A percentile compares a stretch with the other conserved stretches of the same genome.
Evolutionary conservation across 2,329 filamentous ascomycete species (phyloP).

Genomic region (Pseudomassariella vexata): DNA sequence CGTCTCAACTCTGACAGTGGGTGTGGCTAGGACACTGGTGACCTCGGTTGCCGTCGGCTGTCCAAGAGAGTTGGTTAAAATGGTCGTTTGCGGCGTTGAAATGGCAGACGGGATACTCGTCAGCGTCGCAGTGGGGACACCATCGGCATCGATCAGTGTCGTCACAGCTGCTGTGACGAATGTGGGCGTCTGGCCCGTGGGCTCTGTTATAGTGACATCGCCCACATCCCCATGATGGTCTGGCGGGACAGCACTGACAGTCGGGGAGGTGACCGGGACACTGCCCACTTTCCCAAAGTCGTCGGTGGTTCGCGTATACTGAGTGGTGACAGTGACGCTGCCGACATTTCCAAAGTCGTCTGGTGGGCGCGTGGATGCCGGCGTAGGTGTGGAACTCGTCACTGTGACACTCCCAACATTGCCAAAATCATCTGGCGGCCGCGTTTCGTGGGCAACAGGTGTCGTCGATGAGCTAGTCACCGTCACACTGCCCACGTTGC

Average conservation of each 20-base stretch:
- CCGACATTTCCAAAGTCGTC: too few species aligned
- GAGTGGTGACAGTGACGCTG: neutral
- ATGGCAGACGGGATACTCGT: conserved; percentile 10
- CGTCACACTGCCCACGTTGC: too few species aligned
- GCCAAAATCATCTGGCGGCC: neutral
- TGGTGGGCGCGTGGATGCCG: too few species aligned
- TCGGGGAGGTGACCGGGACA: too few species aligned
- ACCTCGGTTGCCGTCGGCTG: conserved; percentile 13
- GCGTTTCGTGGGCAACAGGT: too few species aligned
- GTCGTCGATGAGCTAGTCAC: neutral
- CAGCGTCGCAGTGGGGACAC: conserved; percentile 6
- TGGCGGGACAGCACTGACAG: neutral
- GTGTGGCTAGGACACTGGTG: conserved; percentile 10
- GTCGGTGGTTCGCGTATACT: too few species aligned
- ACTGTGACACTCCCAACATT: neutral
- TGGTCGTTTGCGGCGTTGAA: conserved; percentile 12
- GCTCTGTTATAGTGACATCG: conserved; percentile 6
- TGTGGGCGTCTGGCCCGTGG: conserved; percentile 8
- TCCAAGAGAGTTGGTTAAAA: conserved; percentile 13
- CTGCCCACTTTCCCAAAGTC: too few species aligned
- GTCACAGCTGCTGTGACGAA: conserved; percentile 8
- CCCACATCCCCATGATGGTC: conserved; percentile 3
- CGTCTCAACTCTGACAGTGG: conserved; percentile 10
- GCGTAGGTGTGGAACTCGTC: neutral
- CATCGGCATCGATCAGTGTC: conserved; percentile 9